Base-by-base conservation (phyloP, 768 basidiomycete species). In the Crepidotus variabilis region DNA sequence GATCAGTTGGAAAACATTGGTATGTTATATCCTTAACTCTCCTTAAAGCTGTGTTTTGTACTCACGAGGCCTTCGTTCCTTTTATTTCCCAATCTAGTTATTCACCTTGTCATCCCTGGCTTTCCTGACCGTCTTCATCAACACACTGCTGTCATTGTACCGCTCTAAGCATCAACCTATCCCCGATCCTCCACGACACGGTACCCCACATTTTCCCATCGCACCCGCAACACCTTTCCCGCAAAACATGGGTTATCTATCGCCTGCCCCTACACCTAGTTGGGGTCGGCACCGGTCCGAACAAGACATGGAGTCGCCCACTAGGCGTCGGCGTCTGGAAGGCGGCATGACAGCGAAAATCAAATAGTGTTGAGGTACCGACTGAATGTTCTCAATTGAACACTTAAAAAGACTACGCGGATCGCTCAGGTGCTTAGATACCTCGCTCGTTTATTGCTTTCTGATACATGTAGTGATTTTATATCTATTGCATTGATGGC, bases 1-100 rank as follows among this genome's bases (percentile, higher is more conserved):
- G 50, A 95, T 99, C 72, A 94, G 90, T 69, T 98, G 94, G 93
- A 97, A 95, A 75, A 94, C 94, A 11, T 74, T 98, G 71, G 96
- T 92, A 60, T 71, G 90, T 49, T 51, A 51, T 39, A 21, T n/a
- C 32, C 45, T 47, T 47, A 18, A 51, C 47, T 35, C 21, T 47
- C 28, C 35, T 20, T 22, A n/a, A 28, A 23, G 8, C 47, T 33
- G 24, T 43, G 45, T 32, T 23, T 54, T 52, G 51, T 43, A 48
- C 36, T 54, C 21, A 54, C 57, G 53, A 50, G 52, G 57, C 39
- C 16, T 53, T 33, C 4, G 28, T 28, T 28, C 28, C 28, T 28
- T 28, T 28, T 8, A 36, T 35, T 58, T 60, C 51, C 33, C 52
- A 50, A 55, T 54, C 16, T 58, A 92, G 90, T 76, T 78, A 22